phyloP scores from a whole-genome alignment of 2,329 filamentous ascomycete genomes.

The Colletotrichum lentis region DNA sequence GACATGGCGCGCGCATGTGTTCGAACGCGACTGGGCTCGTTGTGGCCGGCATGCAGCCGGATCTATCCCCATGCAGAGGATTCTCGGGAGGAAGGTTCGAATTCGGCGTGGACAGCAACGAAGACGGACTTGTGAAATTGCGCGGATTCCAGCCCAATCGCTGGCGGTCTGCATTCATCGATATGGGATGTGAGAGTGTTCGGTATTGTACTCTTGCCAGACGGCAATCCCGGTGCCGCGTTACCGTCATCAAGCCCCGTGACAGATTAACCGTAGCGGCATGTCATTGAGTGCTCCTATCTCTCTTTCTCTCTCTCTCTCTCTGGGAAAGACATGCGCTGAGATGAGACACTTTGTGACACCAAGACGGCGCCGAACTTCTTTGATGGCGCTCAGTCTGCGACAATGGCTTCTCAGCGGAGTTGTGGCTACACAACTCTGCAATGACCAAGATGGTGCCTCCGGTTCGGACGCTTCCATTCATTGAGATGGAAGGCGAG shows the following conservation, averaged over 20 bases:
- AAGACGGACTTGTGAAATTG: constrained; percentile 22
- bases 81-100: constrained; percentile 7
- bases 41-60: constrained; percentile 37
- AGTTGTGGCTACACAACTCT: background rate
- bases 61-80: constrained; percentile 21
- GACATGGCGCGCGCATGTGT: constrained; percentile 35
- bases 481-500: background rate
- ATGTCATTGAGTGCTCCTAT: background rate
- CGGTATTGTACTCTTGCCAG: background rate
- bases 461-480: constrained; percentile 1
- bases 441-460: background rate
- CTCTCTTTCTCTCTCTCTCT: too few species aligned
- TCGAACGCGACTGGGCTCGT: constrained; percentile 39
- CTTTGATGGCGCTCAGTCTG: background rate
- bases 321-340: background rate
- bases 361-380: constrained; percentile 1
- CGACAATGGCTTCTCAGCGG: constrained; percentile 2
- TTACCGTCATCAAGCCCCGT: constrained; percentile 6
- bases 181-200: background rate
- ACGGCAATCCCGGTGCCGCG: background rate
- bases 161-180: constrained; percentile 18
- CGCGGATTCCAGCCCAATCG: constrained; percentile 36
- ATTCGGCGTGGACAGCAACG: constrained; percentile 24
- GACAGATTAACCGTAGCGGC: background rate
- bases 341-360: constrained; percentile 4